A percentile compares a stretch with the other conserved stretches of the same genome.
Conservation (phyloP, 2,329 filamentous ascomycete genomes). For the Blastomyces gilchristii region DNA sequence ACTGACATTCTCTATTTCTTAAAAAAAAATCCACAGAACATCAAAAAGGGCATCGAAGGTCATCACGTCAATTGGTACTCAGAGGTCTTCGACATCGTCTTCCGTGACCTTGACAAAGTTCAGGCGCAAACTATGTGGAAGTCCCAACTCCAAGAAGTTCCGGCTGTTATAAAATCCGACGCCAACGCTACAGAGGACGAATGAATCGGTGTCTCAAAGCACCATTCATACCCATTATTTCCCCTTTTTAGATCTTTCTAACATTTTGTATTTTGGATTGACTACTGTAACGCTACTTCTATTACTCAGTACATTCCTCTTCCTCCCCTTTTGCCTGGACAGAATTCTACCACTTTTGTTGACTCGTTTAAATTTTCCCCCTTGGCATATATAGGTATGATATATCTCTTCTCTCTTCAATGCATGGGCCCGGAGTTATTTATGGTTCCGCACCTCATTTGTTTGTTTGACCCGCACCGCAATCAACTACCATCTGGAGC, state of each 20-base stretch:
- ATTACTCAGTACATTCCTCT: neutral
- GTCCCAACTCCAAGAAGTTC: conserved; percentile 47
- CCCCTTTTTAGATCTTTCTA: neutral
- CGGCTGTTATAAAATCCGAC: conserved; percentile 29
- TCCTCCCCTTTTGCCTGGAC: neutral
- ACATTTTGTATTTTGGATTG: neutral
- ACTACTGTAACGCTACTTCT: neutral
- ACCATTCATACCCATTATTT: neutral
- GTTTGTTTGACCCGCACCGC: neutral
- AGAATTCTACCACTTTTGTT: neutral
- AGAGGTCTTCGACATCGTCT: conserved; percentile 86
- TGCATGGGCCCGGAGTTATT: conserved; percentile 6
- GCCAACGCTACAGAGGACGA: conserved; percentile 9
- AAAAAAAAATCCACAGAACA: conserved; percentile 55
- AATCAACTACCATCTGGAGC: neutral
- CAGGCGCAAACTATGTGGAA: conserved; percentile 65
- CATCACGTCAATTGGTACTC: conserved; percentile 86
- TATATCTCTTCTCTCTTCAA: conserved; percentile 9
- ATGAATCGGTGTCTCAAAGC: neutral
- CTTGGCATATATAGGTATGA: neutral
- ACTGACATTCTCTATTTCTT: neutral
- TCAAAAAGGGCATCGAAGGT: conserved; percentile 91
- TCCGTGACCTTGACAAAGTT: conserved; percentile 65
- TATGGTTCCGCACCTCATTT: neutral
- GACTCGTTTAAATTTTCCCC: neutral